Conservation (phyloP, 768 basidiomycete genomes). For the Leccinum subtestaceum region DNA sequence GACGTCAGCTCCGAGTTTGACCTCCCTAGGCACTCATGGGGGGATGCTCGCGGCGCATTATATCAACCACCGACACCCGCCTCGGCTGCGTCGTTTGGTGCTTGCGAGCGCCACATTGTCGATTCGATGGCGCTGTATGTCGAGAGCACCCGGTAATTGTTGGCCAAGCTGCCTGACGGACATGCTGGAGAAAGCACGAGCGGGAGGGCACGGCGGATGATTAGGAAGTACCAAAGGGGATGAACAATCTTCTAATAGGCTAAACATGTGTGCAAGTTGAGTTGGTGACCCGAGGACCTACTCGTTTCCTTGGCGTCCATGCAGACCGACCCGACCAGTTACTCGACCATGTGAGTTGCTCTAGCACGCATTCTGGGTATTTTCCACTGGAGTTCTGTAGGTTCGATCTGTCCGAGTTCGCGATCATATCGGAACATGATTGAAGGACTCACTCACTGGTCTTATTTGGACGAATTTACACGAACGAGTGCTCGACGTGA, state of each 20-base stretch:
- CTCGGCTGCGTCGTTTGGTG: conserved; percentile 36
- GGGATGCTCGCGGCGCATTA: conserved; percentile 48
- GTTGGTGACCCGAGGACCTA: conserved; percentile 36
- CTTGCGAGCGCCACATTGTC: conserved; percentile 34
- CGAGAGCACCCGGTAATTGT: conserved; percentile 22
- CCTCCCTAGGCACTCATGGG: conserved; percentile 58
- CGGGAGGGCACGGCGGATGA: conserved; percentile 30
- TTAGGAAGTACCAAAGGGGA: conserved; percentile 32
- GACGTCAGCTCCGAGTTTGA: conserved; percentile 40
- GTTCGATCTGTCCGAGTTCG: conserved; percentile 34
- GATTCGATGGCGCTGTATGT: conserved; percentile 23
- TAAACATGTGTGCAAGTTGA: conserved; percentile 35
- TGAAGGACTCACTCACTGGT: conserved; percentile 40
- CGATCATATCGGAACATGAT: conserved; percentile 33
- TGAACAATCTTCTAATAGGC: conserved; percentile 26
- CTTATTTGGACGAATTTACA: conserved; percentile 31
- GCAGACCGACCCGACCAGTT: conserved; percentile 33
- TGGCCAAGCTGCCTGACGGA: conserved; percentile 30
- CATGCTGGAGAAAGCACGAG: conserved; percentile 33
- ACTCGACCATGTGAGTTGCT: conserved; percentile 32
- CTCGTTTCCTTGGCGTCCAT: conserved; percentile 22
- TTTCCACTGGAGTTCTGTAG: neutral
- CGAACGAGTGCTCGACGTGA: no score
- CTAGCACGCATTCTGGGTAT: neutral
- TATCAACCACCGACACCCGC: conserved; percentile 37